These are phyloP conservation scores for Sclerotinia glacialis DNA, from an alignment of 2,329 filamentous ascomycete species.

Conservation along the genomic window DNA sequence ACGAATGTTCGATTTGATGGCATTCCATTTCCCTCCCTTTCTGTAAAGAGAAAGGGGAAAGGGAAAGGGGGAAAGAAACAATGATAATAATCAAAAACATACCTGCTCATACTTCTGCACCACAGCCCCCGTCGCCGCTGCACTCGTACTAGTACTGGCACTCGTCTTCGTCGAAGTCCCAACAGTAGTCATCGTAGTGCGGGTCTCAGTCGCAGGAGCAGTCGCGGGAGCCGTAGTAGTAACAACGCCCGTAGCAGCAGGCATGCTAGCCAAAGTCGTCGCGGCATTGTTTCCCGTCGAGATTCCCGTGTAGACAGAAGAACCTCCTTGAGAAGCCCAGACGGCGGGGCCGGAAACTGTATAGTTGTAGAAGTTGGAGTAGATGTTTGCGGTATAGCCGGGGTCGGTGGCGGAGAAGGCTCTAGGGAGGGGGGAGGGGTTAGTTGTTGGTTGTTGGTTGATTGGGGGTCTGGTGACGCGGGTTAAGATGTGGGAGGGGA, in stretches of 20 bases:
- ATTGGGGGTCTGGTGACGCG: slow-evolving; percentile 29
- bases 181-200: not conserved
- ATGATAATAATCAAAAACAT: not conserved
- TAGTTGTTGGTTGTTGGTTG: slow-evolving; percentile 14
- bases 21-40: not conserved
- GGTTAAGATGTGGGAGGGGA: too few relatives aligned
- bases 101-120: slow-evolving; percentile 28
- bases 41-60: not conserved
- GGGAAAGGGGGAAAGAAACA: not conserved
- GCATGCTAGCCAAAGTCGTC: slow-evolving; percentile 4
- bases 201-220: not conserved
- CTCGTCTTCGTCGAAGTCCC: not conserved
- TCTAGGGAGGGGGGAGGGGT: not conserved
- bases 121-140: not conserved
- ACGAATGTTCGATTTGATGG: too few relatives aligned
- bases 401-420: slow-evolving; percentile 9
- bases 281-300: not conserved
- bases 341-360: slow-evolving; percentile 36
- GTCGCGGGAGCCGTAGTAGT: not conserved
- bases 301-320: not conserved
- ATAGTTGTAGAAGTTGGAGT: slow-evolving; percentile 35
- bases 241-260: not conserved
- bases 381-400: slow-evolving; percentile 35
- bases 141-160: not conserved
- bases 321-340: slow-evolving; percentile 28